Conservation (phyloP, 2,329 filamentous ascomycete species). For the Neocatenulostroma microsporum region DNA sequence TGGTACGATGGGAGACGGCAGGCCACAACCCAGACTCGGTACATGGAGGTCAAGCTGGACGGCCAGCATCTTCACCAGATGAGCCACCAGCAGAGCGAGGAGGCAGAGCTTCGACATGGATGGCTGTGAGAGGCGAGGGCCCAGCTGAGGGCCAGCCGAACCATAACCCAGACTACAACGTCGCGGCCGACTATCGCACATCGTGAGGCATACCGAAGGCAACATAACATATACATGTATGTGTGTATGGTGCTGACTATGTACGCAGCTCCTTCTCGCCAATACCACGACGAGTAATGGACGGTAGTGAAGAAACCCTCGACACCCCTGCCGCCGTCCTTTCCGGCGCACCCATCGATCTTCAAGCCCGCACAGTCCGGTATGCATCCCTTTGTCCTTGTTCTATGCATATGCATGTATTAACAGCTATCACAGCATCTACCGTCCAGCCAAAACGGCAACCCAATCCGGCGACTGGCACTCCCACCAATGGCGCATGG, state of each 20-base stretch:
- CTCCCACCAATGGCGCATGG: constrained; percentile 85
- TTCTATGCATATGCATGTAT: not conserved
- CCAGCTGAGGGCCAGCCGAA: constrained; percentile 45
- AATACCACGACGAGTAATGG: constrained; percentile 79
- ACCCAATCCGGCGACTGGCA: constrained; percentile 91
- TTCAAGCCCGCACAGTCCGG: constrained; percentile 91
- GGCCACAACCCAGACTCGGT: not conserved
- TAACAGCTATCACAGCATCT: no score
- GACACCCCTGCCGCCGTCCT: constrained; percentile 73
- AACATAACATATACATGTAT: no score
- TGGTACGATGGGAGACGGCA: constrained; percentile 15
- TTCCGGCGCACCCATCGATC: constrained; percentile 85
- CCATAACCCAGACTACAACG: constrained; percentile 75
- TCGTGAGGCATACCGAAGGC: no score
- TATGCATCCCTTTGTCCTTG: constrained; percentile 41
- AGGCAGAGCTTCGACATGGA: constrained; percentile 10
- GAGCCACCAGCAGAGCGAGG: constrained; percentile 11
- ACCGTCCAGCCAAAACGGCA: constrained; percentile 82
- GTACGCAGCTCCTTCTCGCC: constrained; percentile 71
- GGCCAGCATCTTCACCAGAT: constrained; percentile 5
- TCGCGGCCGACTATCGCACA: constrained; percentile 76
- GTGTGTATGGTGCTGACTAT: constrained; percentile 12
- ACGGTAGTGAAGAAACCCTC: constrained; percentile 75
- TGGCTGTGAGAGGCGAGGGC: constrained; percentile 44
- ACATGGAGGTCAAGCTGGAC: not conserved